A percentile compares a stretch with the other conserved stretches of the same genome.
Evolutionary conservation across 1,139 yeast species (phyloP).

Genomic region (Pichia sp.): DNA sequence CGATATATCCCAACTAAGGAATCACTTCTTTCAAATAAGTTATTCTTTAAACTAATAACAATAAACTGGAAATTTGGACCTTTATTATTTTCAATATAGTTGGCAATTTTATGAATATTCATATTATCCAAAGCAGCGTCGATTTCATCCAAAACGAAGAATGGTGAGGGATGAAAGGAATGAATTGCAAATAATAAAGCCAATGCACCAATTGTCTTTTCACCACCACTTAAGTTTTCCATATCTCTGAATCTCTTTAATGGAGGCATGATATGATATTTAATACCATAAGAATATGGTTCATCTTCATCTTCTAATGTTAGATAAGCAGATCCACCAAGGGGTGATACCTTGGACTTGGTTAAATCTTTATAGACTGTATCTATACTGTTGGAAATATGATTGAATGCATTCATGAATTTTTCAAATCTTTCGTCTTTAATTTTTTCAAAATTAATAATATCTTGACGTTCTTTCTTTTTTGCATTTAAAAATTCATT

Average conservation of each 20-base stretch:
- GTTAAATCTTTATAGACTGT: slow-evolving; percentile 84
- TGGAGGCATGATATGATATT: slow-evolving; percentile 96
- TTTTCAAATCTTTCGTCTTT: slow-evolving; percentile 52
- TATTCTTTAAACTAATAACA: slow-evolving; percentile 85
- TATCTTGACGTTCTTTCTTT: slow-evolving; percentile 50
- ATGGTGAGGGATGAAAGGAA: slow-evolving; percentile 89
- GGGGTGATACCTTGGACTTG: slow-evolving; percentile 54
- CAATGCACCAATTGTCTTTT: slow-evolving; percentile 91
- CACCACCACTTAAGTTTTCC: slow-evolving; percentile 94
- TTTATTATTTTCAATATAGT: slow-evolving; percentile 70
- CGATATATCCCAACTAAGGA: slow-evolving; percentile 90
- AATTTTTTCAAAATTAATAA: slow-evolving; percentile 52
- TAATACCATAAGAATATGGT: slow-evolving; percentile 76
- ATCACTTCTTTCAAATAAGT: slow-evolving; percentile 77
- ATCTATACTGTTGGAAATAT: slow-evolving; percentile 68
- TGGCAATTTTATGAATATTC: slow-evolving; percentile 79
- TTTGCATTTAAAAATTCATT: slow-evolving; percentile 60
- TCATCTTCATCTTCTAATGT: slow-evolving; percentile 86
- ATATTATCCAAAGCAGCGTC: slow-evolving; percentile 95
- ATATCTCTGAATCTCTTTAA: slow-evolving; percentile 88
- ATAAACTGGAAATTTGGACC: slow-evolving; percentile 83
- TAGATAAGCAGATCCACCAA: slow-evolving; percentile 90
- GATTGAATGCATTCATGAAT: slow-evolving; percentile 70
- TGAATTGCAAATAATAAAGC: slow-evolving; percentile 89
- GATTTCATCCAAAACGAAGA: slow-evolving; percentile 91